Conservation (phyloP, 768 basidiomycete genomes). For the Pisolithus microcarpus region DNA sequence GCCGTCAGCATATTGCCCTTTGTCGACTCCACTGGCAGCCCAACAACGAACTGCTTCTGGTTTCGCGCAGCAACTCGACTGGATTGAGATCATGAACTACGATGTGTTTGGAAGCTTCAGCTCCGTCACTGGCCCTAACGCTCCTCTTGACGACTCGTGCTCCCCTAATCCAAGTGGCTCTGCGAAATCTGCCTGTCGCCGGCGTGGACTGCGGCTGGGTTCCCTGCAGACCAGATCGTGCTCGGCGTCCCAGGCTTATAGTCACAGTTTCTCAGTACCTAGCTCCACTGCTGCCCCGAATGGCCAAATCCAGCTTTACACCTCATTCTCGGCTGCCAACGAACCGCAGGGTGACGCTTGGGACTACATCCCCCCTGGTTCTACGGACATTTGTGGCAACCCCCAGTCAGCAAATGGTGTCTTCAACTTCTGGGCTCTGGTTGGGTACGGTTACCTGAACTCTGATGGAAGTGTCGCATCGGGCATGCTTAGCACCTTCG, state of each 20-base stretch:
- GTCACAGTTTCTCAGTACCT: slow-evolving; percentile 55
- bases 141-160: slow-evolving; percentile 78
- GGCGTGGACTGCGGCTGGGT: slow-evolving; percentile 71
- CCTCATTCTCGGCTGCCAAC: slow-evolving; percentile 39
- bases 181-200: slow-evolving; percentile 63
- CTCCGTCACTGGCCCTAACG: slow-evolving; percentile 65
- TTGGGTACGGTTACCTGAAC: slow-evolving; percentile 49
- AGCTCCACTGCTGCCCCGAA: slow-evolving; percentile 21
- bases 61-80: slow-evolving; percentile 67
- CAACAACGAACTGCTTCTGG: slow-evolving; percentile 55
- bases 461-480: slow-evolving; percentile 39
- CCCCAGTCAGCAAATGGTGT: slow-evolving; percentile 38
- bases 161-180: slow-evolving; percentile 65
- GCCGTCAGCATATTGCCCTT: slow-evolving; percentile 66
- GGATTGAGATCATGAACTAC: slow-evolving; percentile 70
- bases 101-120: slow-evolving; percentile 53
- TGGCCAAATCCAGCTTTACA: slow-evolving; percentile 38
- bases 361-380: slow-evolving; percentile 36
- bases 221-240: slow-evolving; percentile 65
- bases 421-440: slow-evolving; percentile 58
- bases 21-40: slow-evolving; percentile 45
- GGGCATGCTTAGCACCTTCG: slow-evolving; percentile 49
- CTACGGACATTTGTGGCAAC: slow-evolving; percentile 55
- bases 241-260: slow-evolving; percentile 83
- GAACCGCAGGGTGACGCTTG: slow-evolving; percentile 51